These are phyloP conservation scores for Gomphus sp. DNA, from an alignment of 1,284 basidiomycete species.

Conservation along the genomic window DNA sequence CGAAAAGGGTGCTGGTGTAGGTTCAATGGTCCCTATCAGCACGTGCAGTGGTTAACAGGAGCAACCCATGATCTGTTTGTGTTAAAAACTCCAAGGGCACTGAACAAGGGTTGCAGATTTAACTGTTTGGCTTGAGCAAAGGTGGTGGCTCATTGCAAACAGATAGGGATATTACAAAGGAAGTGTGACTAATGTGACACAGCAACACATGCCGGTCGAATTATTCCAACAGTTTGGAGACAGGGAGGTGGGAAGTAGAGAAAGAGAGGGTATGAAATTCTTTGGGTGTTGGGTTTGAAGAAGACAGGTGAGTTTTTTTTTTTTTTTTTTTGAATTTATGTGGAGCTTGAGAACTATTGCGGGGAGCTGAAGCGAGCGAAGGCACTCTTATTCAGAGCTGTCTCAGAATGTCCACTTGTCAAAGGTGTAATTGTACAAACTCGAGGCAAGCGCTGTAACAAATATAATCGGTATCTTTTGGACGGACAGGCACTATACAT, in stretches of 20 bases:
- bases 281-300: slow-evolving; percentile 50
- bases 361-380: slow-evolving; percentile 61
- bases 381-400: slow-evolving; percentile 68
- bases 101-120: no score
- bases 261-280: slow-evolving; percentile 60
- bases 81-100: no score
- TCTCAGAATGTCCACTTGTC: slow-evolving; percentile 71
- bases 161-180: no score
- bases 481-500: no score
- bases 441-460: background rate
- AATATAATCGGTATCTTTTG: background rate
- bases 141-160: no score
- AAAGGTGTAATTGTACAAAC: slow-evolving; percentile 50
- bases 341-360: slow-evolving; percentile 75
- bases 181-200: no score
- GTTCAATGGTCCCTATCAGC: no score
- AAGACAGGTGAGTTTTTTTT: slow-evolving; percentile 45
- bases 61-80: no score
- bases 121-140: no score
- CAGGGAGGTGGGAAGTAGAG: slow-evolving; percentile 56
- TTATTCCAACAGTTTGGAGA: slow-evolving; percentile 32
- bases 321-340: slow-evolving; percentile 57
- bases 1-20: no score
- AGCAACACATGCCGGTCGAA: no score
- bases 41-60: no score